Percentiles rank a stretch among this genome's conserved stretches.
Conservation (phyloP, 2,329 filamentous ascomycete species). For the Exophiala phaeomuriformis region DNA sequence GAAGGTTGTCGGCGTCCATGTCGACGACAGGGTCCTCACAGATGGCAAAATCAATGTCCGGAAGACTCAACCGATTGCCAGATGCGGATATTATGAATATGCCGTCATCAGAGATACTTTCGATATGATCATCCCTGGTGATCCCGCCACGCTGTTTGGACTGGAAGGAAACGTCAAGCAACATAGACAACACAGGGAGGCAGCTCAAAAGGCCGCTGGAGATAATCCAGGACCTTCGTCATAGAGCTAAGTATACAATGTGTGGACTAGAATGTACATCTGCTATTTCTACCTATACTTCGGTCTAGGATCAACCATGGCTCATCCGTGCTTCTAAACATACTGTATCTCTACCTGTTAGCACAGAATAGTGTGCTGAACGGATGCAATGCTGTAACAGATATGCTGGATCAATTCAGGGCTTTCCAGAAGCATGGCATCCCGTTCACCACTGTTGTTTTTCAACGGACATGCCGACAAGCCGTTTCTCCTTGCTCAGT, state of each 20-base stretch:
- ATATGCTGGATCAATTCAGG: neutral
- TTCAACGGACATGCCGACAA: conserved; percentile 3
- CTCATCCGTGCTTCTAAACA: too few relatives aligned
- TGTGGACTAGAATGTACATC: neutral
- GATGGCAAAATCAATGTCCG: conserved; percentile 49
- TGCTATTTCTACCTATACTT: neutral
- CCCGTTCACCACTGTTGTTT: neutral
- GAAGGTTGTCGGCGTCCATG: conserved; percentile 51
- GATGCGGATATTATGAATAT: conserved; percentile 56
- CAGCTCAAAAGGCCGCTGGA: conserved; percentile 6
- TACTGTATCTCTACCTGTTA: too few relatives aligned
- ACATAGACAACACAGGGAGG: conserved; percentile 27
- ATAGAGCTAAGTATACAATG: neutral
- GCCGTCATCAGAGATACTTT: conserved; percentile 50
- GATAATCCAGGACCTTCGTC: conserved; percentile 9
- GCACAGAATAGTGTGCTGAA: too few relatives aligned
- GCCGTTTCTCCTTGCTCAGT: conserved; percentile 3
- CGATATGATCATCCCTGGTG: conserved; percentile 48
- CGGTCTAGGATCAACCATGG: too few relatives aligned
- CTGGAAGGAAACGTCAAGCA: conserved; percentile 35
- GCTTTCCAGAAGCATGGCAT: neutral
- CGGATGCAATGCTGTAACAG: too few relatives aligned
- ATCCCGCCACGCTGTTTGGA: conserved; percentile 33
- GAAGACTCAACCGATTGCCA: conserved; percentile 53
- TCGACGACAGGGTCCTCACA: conserved; percentile 49